Evolutionary conservation across 1,284 basidiomycete species (phyloP).

Genomic region (Ceratorhiza oryzae-sativae): DNA sequence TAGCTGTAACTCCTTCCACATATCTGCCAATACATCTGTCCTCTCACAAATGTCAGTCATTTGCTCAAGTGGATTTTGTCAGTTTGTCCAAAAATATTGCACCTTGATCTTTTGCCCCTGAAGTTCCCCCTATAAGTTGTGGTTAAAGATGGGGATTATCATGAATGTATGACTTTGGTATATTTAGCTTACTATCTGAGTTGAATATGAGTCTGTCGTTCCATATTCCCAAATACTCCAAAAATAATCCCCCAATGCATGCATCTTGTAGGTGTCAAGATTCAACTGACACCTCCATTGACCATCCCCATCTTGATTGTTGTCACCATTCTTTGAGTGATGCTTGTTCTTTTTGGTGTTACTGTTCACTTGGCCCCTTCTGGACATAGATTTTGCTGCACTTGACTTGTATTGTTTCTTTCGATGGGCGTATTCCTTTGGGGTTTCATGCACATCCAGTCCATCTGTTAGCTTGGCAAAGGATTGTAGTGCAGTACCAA

Average conservation of each 20-base stretch:
- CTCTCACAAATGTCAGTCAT: slow-evolving; percentile 2
- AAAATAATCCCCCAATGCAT: slow-evolving; percentile 52
- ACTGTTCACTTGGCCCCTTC: neutral
- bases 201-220: slow-evolving; percentile 48
- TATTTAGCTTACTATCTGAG: slow-evolving; percentile 47
- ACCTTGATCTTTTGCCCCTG: slow-evolving; percentile 41
- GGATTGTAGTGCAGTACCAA: slow-evolving; percentile 46
- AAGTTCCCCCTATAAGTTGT: slow-evolving; percentile 47
- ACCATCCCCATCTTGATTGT: neutral
- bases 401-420: slow-evolving; percentile 1
- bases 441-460: slow-evolving; percentile 45
- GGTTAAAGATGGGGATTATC: neutral
- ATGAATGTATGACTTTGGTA: neutral
- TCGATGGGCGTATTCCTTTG: slow-evolving; percentile 44
- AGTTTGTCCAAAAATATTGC: slow-evolving; percentile 7
- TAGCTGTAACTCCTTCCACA: no score
- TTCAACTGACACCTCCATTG: neutral
- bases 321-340: neutral
- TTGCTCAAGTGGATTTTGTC: neutral
- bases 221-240: slow-evolving; percentile 49
- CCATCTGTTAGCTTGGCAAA: slow-evolving; percentile 44
- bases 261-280: slow-evolving; percentile 47
- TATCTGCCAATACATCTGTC: neutral
- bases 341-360: neutral
- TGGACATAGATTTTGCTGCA: neutral